phyloP scores from a whole-genome alignment of 192 early-diverging fungal species.

The Gryganskiella cystojenkinii region DNA sequence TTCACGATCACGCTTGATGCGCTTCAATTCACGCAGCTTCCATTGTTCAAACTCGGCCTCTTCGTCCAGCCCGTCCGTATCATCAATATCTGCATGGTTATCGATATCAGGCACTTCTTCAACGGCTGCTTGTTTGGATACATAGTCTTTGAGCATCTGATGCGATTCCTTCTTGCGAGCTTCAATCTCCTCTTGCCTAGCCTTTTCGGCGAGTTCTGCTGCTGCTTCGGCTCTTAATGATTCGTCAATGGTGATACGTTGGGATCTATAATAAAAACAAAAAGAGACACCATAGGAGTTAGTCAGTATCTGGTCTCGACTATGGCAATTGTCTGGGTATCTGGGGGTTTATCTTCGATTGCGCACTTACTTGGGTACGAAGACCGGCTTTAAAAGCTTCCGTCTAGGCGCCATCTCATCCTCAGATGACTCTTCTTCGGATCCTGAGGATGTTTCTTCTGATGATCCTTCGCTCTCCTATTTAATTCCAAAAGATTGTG shows the following conservation, averaged over 20 bases:
- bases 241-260: slow-evolving; percentile 71
- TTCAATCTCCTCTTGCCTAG: slow-evolving; percentile 59
- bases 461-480: slow-evolving; percentile 59
- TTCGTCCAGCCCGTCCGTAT: slow-evolving; percentile 91
- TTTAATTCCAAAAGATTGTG: no score
- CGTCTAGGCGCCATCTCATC: slow-evolving; percentile 41
- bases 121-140: slow-evolving; percentile 67
- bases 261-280: slow-evolving; percentile 52
- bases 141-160: slow-evolving; percentile 75
- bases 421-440: slow-evolving; percentile 73
- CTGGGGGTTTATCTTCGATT: neutral
- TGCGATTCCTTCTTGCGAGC: slow-evolving; percentile 82
- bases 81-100: slow-evolving; percentile 74
- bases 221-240: slow-evolving; percentile 62
- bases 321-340: neutral
- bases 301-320: neutral
- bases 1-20: slow-evolving; percentile 90
- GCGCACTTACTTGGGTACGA: slow-evolving; percentile 84
- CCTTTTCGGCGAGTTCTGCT: slow-evolving; percentile 68
- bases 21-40: slow-evolving; percentile 88
- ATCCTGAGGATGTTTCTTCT: slow-evolving; percentile 77
- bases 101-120: slow-evolving; percentile 57
- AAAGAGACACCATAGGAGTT: neutral
- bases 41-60: slow-evolving; percentile 91
- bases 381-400: slow-evolving; percentile 88